Evolutionary conservation across 345 rosid genomes (phyloP), one percentile per base, ranked within the genome.

Genomic region (Garcia nutans): DNA sequence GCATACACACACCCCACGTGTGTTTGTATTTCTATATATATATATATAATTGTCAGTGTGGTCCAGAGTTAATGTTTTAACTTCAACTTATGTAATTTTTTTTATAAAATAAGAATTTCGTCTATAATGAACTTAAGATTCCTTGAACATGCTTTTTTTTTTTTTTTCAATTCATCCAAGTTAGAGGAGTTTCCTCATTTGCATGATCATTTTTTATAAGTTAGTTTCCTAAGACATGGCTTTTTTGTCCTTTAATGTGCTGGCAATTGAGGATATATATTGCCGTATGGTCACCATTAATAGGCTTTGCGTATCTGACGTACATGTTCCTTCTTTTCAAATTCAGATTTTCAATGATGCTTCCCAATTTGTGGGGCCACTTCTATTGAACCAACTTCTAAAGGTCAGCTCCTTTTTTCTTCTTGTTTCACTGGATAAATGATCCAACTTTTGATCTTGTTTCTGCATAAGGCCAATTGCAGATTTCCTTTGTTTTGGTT

Each of bases 301-400:
- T 47, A 16, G 54, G 24, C 54, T 63, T 64, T 44, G 22, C 24
- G 16, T 10, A 68, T 58, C 55, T 73, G 60, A 72, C 50, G 68
- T 77, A 68, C 49, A 59, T 84, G 47, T 68, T 59, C 56, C 1
- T 41, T 77, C 55, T 71, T 22, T 26, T 54, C 76, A 17, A 63
- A 64, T 76, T 65, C 67, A 96, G 99, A 90, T 96, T 82, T 92
- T 92, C 79, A 96, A 96, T 79, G 99, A 96, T 81, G 78, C 86
- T 80, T 92, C 99, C 44, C 99, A 96, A 74, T 96, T 96, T 82
- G 93, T 92, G 76, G 99, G 99, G 75, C 99, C 99, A 13, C 93
- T 96, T 56, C 67, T 96, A 54, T 70, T 96, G 84, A 93, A 92
- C 84, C 86, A 83, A 80, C 93, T 96, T 74, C 82, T 96, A 74